Evolutionary conservation across 2,329 filamentous ascomycete species (phyloP).

Genomic region (Verticillium zaregamsianum): DNA sequence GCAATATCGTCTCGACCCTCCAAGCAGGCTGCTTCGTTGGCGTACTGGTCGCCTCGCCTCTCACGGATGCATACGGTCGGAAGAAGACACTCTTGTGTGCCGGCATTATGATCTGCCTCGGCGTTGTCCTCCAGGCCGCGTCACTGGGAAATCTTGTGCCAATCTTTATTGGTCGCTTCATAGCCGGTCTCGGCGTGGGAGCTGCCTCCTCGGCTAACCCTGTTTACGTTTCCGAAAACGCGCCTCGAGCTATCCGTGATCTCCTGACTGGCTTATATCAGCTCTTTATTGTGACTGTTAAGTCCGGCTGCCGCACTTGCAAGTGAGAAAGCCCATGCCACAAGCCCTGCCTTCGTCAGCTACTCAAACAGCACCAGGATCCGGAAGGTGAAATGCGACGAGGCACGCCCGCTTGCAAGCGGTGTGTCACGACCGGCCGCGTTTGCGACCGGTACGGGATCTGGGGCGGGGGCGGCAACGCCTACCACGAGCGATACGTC

Average conservation of each 20-base stretch:
- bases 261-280: constrained; percentile 41
- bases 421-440: constrained; percentile 16
- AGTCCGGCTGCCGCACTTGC: constrained; percentile 10
- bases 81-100: constrained; percentile 46
- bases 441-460: constrained; percentile 18
- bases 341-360: background rate
- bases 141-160: constrained; percentile 51
- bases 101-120: constrained; percentile 50
- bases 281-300: constrained; percentile 39
- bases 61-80: constrained; percentile 36
- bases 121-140: constrained; percentile 57
- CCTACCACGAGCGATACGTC: background rate
- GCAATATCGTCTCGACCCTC: constrained; percentile 19
- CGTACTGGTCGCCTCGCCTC: constrained; percentile 25
- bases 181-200: constrained; percentile 42
- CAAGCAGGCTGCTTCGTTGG: constrained; percentile 26
- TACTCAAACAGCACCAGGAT: constrained; percentile 6
- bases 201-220: constrained; percentile 36
- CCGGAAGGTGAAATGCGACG: constrained; percentile 21
- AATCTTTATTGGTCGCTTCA: constrained; percentile 59
- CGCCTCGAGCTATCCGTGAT: constrained; percentile 38
- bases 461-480: constrained; percentile 12
- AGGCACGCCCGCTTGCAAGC: constrained; percentile 13
- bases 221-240: constrained; percentile 39
- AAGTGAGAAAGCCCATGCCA: constrained; percentile 3